Evolutionary conservation across 192 early-diverging fungal genomes (phyloP), one percentile per base, ranked within the genome.

Genomic region (Backusella australiensis): DNA sequence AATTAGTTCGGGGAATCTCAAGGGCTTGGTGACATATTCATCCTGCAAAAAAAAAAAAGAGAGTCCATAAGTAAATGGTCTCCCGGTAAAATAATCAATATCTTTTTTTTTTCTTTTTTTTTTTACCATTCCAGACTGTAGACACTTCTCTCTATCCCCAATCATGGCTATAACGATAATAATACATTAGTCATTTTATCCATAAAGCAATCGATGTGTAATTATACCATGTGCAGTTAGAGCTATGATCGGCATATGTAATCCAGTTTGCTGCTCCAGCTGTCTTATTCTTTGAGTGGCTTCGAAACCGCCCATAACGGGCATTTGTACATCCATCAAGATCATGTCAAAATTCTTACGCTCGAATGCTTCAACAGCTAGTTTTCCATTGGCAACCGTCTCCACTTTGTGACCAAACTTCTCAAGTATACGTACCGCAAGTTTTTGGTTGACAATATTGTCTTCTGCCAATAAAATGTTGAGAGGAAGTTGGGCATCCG

Each of bases 301-400:
- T 84, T 96, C 94, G 68, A 94, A 95, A 32, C 95, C 95, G 56
- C 92, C 94, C 93, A 96, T 95, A 46, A 95, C 88, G 0, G 95
- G 95, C 95, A 96, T 94, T 85, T 94, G 93, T 23, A 94, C 91
- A 75, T 96, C 95, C 95, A 96, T 96, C 63, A 96, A 78, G 53
- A 96, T 93, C 78, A 91, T 19, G 74, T 89, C 82, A 84, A 90
- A 89, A 77, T 84, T 84, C 75, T 88, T 78, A 74, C 76, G 21
- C 67, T 87, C 82, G 44, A 92, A 92, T 8, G 84, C 88, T 78
- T 95, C 93, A 1, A 95, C 91, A 0, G 94, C 94, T 80, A 91
- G 67, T 81, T 91, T 86, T 32, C 94, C 94, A 75, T 96, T 94
- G 38, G 91, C 82, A 4, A 93, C 94, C 53, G 94, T 91, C 66